Evolutionary conservation across 331 rosid species (phyloP), one percentile per base, ranked within the genome.

Genomic region (Quercus phellos): DNA sequence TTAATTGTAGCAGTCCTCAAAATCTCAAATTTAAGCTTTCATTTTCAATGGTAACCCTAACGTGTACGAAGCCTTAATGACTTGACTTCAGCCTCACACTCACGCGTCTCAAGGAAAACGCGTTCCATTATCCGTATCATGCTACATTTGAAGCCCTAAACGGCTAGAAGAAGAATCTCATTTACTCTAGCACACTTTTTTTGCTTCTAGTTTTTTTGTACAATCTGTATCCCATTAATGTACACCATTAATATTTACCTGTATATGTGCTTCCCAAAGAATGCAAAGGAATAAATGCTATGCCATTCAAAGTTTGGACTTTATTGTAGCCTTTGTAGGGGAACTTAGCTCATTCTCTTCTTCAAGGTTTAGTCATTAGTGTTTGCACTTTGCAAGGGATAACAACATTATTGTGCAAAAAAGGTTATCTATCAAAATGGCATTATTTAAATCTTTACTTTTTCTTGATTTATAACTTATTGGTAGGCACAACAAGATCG

Each of bases 401-500:
- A 38, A 38, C 46, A 8, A 38, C 46, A 38, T 38, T 38, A 8
- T 8, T 2, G 46, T 38, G 46, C 46, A 38, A 38, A 38, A 38
- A 74, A 74, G 85, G 83, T 84, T 84, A 29, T 63, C 19, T 34
- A 68, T 68, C 3, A 18, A 7, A 5, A 35, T 38, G 38, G 42
- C 11, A 0, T 68, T 68, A n/a, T 32, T n/a, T 29, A 0, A n/a
- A 8, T 18, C 19, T 43, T n/a, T 5, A 11, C 68, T 54, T 1
- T 27, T 58, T 58, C 11, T 1, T 0, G 3, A 1, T 64, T 35
- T 19, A 13, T 46, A 54, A 54, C 26, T 30, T 26, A 32, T 6
- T 76, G 61, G 14, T 82, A 94, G 99, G 99, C 99, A 77, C 99
- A 94, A 56, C 99, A 94, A 77, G 99, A 94, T 74, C 83, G 98